Evolutionary conservation across 352 stramenopile species (phyloP), one percentile per base, ranked within the genome.

Genomic region (Phytophthora melonis): DNA sequence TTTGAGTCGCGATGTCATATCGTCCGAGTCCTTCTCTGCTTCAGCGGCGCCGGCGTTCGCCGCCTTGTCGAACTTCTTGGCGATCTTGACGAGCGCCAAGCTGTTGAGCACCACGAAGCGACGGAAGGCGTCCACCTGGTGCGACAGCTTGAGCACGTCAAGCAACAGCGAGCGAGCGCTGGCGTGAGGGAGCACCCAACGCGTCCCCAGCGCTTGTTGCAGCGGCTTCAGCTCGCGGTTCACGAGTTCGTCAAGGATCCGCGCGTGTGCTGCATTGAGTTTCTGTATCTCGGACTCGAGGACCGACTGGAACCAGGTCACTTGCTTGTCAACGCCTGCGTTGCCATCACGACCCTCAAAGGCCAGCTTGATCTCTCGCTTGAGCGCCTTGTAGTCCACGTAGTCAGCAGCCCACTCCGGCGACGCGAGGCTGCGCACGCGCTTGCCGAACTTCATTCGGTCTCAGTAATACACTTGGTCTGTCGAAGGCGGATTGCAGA

Each of bases 401-500:
- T 93, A 95, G 75, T 88, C 83, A 63, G 58, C 43, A 14, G 77
- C 78, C 88, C 88, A 95, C 19, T 86, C 77, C 18, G 79, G 74
- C 27, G 80, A 81, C 56, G 80, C 81, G 36, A 95, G 80, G 41
- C 79, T 86, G 23, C 88, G 88, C 74, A 93, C 88, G 55, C 88
- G 88, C 69, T 95, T 95, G 77, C 88, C 88, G 55, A 95, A 95
- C 80, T 95, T 95, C 86, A 95, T 95, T 14, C 13, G 39, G 18
- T 68, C 30, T 54, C 23, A 39, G 21, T 30, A 25, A 19, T 25
- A 13, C 32, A 43, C 66, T 58, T 65, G 68, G 19, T 41, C 36
- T 19, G 45, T 64, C 13, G 43, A 55, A 43, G 58, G 58, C 47
- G 58, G 55, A 63, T 67, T 71, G 55, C 13, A 57, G 57, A 77